Evolutionary conservation across 345 rosid genomes (phyloP).

Genomic region (Pistacia vera): DNA sequence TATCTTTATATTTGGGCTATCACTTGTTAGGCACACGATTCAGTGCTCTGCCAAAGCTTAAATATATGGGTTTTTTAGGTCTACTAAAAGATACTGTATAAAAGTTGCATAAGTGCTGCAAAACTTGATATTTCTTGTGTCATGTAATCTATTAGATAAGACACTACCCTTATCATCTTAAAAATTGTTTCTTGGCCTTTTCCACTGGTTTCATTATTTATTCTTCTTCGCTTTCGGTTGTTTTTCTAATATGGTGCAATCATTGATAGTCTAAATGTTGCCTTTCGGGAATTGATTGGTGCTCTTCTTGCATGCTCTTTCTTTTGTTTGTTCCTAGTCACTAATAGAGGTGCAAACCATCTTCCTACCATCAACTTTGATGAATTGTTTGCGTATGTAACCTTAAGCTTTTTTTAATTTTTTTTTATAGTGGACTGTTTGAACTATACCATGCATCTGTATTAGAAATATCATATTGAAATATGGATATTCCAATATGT

Average conservation of each 20-base stretch:
- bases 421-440: neutral
- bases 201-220: neutral
- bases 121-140: no score
- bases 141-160: no score
- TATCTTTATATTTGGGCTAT: conserved; percentile 18
- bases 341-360: conserved; percentile 52
- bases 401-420: conserved; percentile 30
- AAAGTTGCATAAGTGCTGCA: neutral
- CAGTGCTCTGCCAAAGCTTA: neutral
- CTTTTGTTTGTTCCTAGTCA: conserved; percentile 80
- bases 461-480: neutral
- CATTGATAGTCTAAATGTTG: conserved; percentile 9
- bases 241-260: neutral
- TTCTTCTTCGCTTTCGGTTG: neutral
- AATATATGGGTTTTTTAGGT: neutral
- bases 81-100: neutral
- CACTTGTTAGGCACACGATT: neutral
- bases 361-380: conserved; percentile 89
- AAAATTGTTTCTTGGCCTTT: neutral
- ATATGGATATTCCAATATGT: neutral
- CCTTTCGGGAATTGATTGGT: conserved; percentile 78
- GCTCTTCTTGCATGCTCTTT: conserved; percentile 86
- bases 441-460: neutral
- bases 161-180: no score
- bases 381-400: conserved; percentile 77